Conservation (phyloP, 2,329 filamentous ascomycete species). For the Teratosphaeria destructans region DNA sequence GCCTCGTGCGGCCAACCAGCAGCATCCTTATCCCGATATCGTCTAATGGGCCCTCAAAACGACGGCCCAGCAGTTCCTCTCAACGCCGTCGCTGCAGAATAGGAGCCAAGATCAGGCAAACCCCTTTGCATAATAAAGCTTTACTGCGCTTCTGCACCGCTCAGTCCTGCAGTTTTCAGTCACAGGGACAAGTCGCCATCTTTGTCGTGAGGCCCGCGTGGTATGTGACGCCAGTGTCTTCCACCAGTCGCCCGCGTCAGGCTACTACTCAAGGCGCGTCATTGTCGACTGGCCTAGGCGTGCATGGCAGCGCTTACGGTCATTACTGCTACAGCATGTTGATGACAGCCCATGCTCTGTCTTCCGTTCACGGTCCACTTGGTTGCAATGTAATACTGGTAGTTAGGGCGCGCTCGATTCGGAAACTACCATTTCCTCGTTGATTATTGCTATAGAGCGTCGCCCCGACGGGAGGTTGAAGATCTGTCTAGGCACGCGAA, state of each 20-base stretch:
- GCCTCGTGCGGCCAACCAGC: too few species aligned
- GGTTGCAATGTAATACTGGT: too few species aligned
- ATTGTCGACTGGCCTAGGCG: too few species aligned
- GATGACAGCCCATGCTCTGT: too few species aligned
- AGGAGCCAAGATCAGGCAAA: background rate
- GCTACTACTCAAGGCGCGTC: background rate
- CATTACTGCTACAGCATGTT: too few species aligned
- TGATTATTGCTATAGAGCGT: background rate
- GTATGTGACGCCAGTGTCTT: background rate
- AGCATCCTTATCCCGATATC: too few species aligned
- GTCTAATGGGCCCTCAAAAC: background rate
- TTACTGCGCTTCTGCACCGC: background rate
- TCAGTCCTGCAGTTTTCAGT: background rate
- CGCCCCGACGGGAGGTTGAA: too few species aligned
- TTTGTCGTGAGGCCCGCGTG: background rate
- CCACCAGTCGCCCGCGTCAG: background rate
- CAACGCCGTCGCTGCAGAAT: background rate
- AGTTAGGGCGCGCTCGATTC: background rate
- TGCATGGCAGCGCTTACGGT: too few species aligned
- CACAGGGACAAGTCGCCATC: background rate
- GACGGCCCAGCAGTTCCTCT: background rate
- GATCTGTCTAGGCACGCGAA: too few species aligned
- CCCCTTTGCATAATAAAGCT: background rate
- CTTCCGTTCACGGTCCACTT: too few species aligned
- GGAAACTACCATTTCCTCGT: background rate